phyloP scores from a whole-genome alignment of 768 basidiomycete genomes.

The Termitomyces sp. region DNA sequence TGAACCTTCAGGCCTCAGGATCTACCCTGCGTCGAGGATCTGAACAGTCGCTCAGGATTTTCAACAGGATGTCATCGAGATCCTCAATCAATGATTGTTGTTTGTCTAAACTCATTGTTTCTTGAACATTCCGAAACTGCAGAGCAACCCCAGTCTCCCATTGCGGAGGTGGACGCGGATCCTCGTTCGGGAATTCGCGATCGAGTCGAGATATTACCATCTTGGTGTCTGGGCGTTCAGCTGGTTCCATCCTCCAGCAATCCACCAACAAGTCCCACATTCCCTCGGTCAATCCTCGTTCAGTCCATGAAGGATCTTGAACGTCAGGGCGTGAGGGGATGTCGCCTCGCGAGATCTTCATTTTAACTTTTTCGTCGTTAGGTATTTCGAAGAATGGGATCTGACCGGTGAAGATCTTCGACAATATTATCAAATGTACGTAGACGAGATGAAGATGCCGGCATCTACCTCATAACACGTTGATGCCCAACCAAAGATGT shows the following conservation, averaged over 20 bases:
- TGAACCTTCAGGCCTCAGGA: background rate
- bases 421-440: background rate
- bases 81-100: background rate
- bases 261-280: constrained; percentile 19
- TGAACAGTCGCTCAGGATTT: background rate
- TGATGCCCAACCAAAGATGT: constrained; percentile 23
- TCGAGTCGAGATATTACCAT: background rate
- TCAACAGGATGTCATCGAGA: background rate
- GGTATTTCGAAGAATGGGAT: constrained; percentile 15
- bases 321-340: constrained; percentile 14
- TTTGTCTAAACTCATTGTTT: background rate
- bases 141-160: background rate
- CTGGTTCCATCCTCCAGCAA: constrained; percentile 18
- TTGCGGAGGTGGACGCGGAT: background rate
- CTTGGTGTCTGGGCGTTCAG: constrained; percentile 11
- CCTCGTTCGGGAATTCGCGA: background rate
- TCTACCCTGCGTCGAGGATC: background rate
- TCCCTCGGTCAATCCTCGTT: constrained; percentile 12
- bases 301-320: constrained; percentile 2
- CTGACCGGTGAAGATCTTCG: constrained; percentile 19
- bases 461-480: constrained; percentile 24
- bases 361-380: constrained; percentile 11
- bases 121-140: background rate
- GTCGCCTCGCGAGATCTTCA: constrained; percentile 11
- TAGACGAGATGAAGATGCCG: background rate